Conservation (phyloP, 1,139 yeast species). For the Lodderomyces margitis region DNA sequence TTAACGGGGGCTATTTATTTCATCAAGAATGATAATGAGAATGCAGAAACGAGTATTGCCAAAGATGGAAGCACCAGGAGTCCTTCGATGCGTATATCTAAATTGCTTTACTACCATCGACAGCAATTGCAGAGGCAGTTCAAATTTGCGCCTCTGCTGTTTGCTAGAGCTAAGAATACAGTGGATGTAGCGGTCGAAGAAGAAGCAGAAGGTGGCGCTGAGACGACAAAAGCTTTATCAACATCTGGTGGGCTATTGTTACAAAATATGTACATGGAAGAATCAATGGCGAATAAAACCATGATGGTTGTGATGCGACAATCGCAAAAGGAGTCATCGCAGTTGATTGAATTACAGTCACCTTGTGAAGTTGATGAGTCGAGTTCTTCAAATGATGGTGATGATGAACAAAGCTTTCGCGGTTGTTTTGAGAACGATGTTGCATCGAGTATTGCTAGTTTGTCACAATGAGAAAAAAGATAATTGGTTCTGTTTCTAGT, state of each 20-base stretch:
- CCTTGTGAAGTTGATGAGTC: slow-evolving; percentile 3
- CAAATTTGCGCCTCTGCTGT: slow-evolving; percentile 1
- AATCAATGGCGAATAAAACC: neutral
- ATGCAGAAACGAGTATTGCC: neutral
- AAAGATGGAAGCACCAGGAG: neutral
- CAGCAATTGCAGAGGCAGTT: slow-evolving; percentile 1
- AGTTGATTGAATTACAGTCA: neutral
- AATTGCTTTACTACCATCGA: neutral
- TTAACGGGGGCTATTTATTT: slow-evolving; percentile 14
- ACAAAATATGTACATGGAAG: neutral
- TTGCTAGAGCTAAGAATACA: neutral
- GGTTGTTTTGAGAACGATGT: slow-evolving; percentile 3
- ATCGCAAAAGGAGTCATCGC: neutral
- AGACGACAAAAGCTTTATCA: neutral
- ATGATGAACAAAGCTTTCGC: slow-evolving; percentile 12
- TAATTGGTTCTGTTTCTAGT: no score
- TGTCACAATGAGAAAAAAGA: no score
- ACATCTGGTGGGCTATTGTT: neutral
- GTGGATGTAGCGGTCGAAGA: neutral
- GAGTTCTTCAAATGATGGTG: slow-evolving; percentile 15
- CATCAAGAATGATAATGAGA: slow-evolving; percentile 10
- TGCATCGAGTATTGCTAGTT: slow-evolving; percentile 1
- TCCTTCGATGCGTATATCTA: neutral
- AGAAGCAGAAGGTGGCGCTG: neutral
- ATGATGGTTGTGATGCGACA: neutral